Base-by-base conservation (phyloP, 441 rosid genomes). In the Adansonia grandidieri region DNA sequence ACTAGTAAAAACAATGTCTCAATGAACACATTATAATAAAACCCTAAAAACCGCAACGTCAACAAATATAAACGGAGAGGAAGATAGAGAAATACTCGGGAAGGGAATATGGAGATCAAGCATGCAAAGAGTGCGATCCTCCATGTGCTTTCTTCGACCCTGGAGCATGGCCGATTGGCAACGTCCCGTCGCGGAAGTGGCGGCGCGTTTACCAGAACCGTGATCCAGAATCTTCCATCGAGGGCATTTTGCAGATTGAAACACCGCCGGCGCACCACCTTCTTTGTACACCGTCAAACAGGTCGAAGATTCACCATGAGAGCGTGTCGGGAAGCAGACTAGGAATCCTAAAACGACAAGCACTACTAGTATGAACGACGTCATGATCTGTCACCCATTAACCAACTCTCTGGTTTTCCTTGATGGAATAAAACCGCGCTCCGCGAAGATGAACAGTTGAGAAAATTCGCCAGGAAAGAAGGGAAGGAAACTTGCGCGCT, bases 191-290 rank as follows among this genome's bases (percentile, higher is more conserved):
- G 80, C 74, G 47, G 84, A 10, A 42, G 84, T 14, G 74, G 84
- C 9, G 17, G 79, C 47, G 70, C 87, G 92, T 0, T 85, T 73
- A 11, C 72, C 87, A 20, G 90, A 86, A 48, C 76, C 83, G 79
- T 80, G 80, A 58, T 82, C 71, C 2, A 84, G 88, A 69, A 92
- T 93, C 80, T 81, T 92, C 99, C 99, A 93, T 42, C 88, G 92
- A 84, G 99, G 99, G 83, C 98, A 95, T 86, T 92, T 91, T 2
- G 93, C 92, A 32, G 98, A 93, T 62, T 82, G 94, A 69, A 95
- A 91, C 15, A 93, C 99, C 0, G 97, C 98, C 28, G 95, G 96
- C 67, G 99, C 98, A 72, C 99, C 99, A 57, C 99, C 99, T 84
- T 90, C 83, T 78, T 86, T 89, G 85, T 95, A 95, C 54, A 93